Percentiles rank a stretch among this genome's conserved stretches.
These are phyloP conservation scores for Colletotrichum navitas DNA, from an alignment of 2,329 filamentous ascomycete species.

Conservation along the genomic window DNA sequence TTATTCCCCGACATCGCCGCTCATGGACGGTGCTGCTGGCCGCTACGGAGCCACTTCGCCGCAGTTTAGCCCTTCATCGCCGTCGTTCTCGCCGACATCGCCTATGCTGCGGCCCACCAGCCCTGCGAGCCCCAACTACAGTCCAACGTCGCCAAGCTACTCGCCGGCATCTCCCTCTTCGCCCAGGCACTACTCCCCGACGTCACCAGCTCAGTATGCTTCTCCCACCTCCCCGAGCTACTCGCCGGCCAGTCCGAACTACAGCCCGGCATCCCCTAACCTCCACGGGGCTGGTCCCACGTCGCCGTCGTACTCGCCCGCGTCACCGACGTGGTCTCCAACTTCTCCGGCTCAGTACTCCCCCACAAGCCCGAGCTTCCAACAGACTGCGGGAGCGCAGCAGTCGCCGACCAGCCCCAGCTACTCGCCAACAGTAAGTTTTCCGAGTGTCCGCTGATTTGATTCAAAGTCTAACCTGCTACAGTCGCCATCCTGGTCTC, in stretches of 20 bases:
- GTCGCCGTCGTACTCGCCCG: constrained; percentile 75
- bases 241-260: constrained; percentile 77
- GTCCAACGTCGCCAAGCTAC: constrained; percentile 75
- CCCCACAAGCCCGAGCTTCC: constrained; percentile 72
- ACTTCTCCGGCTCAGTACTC: constrained; percentile 76
- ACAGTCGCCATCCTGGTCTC: constrained; percentile 62
- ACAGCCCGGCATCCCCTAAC: constrained; percentile 76
- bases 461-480: constrained; percentile 46
- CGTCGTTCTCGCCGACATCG: constrained; percentile 73
- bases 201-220: constrained; percentile 79
- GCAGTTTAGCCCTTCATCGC: constrained; percentile 73
- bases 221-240: constrained; percentile 82
- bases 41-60: constrained; percentile 68
- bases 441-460: neutral
- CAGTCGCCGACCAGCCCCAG: constrained; percentile 76
- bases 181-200: constrained; percentile 72
- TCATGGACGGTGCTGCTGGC: constrained; percentile 66
- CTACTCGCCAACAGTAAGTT: constrained; percentile 74
- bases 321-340: constrained; percentile 83
- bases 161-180: constrained; percentile 72
- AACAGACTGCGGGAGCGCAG: constrained; percentile 65
- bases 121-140: constrained; percentile 71
- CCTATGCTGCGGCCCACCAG: constrained; percentile 68
- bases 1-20: constrained; percentile 83
- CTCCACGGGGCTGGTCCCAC: constrained; percentile 59